A percentile compares a stretch with the other conserved stretches of the same genome.
Evolutionary conservation across 306 rosid genomes (phyloP).

Genomic region (Arachis stenosperma): DNA sequence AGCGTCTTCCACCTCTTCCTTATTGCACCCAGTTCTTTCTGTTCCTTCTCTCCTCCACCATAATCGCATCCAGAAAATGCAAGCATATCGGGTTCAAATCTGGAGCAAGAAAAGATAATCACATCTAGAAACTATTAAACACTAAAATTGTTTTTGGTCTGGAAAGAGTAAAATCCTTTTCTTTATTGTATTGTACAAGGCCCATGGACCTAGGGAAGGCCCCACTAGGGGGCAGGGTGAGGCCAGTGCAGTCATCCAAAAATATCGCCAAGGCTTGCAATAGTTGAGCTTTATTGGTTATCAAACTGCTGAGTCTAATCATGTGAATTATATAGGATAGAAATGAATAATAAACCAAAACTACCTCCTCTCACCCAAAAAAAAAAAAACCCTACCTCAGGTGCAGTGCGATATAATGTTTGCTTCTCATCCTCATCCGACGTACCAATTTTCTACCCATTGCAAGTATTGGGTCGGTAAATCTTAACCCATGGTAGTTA

Average conservation of each 20-base stretch:
- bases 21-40: conserved; percentile 76
- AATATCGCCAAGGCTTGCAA: background rate
- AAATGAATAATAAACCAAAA: conserved; percentile 25
- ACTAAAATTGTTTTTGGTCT: too few relatives aligned
- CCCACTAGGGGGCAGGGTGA: too few relatives aligned
- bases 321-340: conserved; percentile 25
- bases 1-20: conserved; percentile 98
- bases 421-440: conserved; percentile 82
- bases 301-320: conserved; percentile 12
- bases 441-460: conserved; percentile 83
- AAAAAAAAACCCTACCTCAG: conserved; percentile 61
- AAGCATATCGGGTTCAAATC: conserved; percentile 99
- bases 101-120: conserved; percentile 43
- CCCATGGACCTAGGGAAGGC: background rate
- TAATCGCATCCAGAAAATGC: conserved; percentile 98
- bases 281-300: conserved; percentile 17
- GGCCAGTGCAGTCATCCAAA: background rate
- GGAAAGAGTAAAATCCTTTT: conserved; percentile 16
- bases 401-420: conserved; percentile 85
- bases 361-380: too few relatives aligned
- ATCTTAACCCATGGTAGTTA: conserved; percentile 90
- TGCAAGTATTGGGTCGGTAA: conserved; percentile 64
- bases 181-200: background rate
- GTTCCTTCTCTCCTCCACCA: conserved; percentile 98
- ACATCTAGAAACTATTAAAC: conserved; percentile 31